Base-by-base conservation (phyloP, 176 grass and related monocot species). In the Oryza meridionalis region DNA sequence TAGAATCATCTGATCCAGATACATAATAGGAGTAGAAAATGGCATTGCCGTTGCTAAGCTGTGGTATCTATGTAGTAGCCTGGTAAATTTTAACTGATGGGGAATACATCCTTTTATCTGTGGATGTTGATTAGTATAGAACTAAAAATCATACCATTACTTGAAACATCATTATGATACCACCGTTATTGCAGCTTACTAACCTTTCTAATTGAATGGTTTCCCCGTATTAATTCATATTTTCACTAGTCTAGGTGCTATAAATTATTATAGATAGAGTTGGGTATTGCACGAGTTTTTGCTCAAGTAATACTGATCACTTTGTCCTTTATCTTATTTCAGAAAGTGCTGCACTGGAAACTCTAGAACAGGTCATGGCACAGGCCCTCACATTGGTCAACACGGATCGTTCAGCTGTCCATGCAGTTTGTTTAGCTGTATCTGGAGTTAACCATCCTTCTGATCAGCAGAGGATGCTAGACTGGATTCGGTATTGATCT, bases 361-460 rank as follows among this genome's bases (percentile, higher is more conserved):
- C 91, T 46, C 82, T 99, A 79, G 88, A 96, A 81, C 67, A 74
- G 21, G 93, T 99, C 81, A 96, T 99, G 91, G 37, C 32, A 65
- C 73, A 87, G 63, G 96, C 96, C 58, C 86, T 96, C 16, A 70
- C 88, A 71, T 70, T 90, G 84, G 96, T 93, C 53, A 77, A 27
- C 67, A 87, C 59, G 32, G 88, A 93, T 72, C 78, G 45, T 26
- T 82, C 78, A 59, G 81, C 82, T 77, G 96, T 99, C 40, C 86
- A 53, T 43, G 96, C 96, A 70, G 91, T 99, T 73, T 99, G 93
- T 86, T 89, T 99, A 90, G 90, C 88, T 70, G 84, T 96, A 59
- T 99, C 96, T 85, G 96, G 96, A 71, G 90, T 99, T 75, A 99
- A 96, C 70, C 96, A 99, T 64, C 91, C 93, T 70, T 86, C 93